Percentiles rank a stretch among this genome's conserved stretches.
These are phyloP conservation scores for Bjerkandera adusta DNA, from an alignment of 1,284 basidiomycete genomes.

Conservation along the genomic window DNA sequence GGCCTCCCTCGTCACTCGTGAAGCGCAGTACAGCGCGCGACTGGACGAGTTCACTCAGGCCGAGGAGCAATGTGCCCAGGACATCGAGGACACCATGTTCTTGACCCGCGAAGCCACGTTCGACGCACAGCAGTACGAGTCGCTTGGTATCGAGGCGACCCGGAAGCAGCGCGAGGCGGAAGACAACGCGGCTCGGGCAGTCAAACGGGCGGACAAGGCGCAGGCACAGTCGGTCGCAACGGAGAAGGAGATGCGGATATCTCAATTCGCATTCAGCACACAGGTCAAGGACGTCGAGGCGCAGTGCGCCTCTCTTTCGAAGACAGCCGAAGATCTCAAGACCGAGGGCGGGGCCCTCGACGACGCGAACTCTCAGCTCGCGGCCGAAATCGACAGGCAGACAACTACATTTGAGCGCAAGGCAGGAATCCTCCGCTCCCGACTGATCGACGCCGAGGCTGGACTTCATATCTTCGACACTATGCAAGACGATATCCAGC, in stretches of 20 bases:
- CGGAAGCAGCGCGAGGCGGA: neutral
- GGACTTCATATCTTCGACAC: neutral
- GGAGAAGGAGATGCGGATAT: slow-evolving; percentile 1
- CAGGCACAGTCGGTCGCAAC: neutral
- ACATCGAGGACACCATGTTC: neutral
- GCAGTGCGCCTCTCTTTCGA: neutral
- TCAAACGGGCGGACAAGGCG: neutral
- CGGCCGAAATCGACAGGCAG: neutral
- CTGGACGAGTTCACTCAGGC: neutral
- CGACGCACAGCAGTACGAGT: slow-evolving; percentile 3
- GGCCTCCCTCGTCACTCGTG: no score
- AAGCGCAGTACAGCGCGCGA: neutral
- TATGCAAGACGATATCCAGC: neutral
- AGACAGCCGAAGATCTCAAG: neutral
- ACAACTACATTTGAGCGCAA: neutral
- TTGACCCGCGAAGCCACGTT: neutral
- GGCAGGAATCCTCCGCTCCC: neutral
- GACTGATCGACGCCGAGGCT: neutral
- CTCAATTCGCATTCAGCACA: neutral
- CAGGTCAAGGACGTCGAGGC: neutral
- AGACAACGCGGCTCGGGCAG: neutral
- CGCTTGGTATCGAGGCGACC: neutral
- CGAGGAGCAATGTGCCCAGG: neutral
- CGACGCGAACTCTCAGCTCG: neutral
- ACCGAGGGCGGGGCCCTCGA: neutral